Percentiles rank a stretch among this genome's conserved stretches.
Evolutionary conservation across 2,329 filamentous ascomycete species (phyloP).

Genomic region (Cadophora sp.): DNA sequence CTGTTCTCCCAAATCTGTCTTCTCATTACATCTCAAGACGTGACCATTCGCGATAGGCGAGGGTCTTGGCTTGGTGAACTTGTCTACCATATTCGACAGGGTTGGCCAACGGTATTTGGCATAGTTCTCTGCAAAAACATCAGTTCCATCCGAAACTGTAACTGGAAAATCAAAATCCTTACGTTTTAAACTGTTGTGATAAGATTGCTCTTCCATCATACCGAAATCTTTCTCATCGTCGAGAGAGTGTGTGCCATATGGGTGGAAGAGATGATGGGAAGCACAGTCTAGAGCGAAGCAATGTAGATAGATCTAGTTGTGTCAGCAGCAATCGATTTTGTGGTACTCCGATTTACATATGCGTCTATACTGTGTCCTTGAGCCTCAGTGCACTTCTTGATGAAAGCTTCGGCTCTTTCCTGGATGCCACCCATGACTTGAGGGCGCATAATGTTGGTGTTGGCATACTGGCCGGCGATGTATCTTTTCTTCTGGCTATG

Average conservation of each 20-base stretch:
- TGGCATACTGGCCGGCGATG: constrained; percentile 72
- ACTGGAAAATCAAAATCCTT: constrained; percentile 38
- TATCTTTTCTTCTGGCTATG: constrained; percentile 68
- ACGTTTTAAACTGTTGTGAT: constrained; percentile 73
- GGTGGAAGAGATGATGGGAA: constrained; percentile 73
- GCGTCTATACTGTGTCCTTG: constrained; percentile 59
- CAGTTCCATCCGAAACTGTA: background rate
- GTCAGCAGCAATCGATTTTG: background rate
- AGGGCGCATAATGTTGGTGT: constrained; percentile 67
- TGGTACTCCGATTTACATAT: constrained; percentile 54
- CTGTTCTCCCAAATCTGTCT: constrained; percentile 56
- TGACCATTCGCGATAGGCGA: constrained; percentile 63
- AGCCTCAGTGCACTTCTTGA: constrained; percentile 57
- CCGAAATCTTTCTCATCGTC: constrained; percentile 60
- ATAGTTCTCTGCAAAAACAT: constrained; percentile 54
- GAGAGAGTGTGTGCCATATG: constrained; percentile 67
- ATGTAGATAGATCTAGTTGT: constrained; percentile 53
- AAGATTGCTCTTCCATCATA: constrained; percentile 73
- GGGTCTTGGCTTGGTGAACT: constrained; percentile 70
- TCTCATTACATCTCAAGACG: constrained; percentile 58
- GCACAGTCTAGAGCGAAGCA: constrained; percentile 74
- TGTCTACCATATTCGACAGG: constrained; percentile 95
- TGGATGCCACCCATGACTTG: constrained; percentile 62
- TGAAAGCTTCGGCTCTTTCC: constrained; percentile 61
- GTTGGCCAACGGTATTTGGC: constrained; percentile 79